Percentiles rank a stretch among this genome's conserved stretches.
Evolutionary conservation across 306 rosid genomes (phyloP).

Genomic region (Prosopis cineraria): DNA sequence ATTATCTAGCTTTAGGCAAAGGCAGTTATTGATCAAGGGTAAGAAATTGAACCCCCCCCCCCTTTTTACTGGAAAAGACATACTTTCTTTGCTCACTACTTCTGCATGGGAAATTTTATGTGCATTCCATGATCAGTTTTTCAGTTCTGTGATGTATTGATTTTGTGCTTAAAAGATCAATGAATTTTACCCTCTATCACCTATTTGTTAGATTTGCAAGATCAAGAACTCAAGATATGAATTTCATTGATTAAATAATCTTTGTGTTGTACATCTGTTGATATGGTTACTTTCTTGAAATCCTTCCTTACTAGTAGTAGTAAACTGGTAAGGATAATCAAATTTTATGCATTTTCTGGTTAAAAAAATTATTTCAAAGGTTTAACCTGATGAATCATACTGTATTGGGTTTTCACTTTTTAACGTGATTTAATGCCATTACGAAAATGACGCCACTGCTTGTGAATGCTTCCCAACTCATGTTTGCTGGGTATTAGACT

Average conservation of each 20-base stretch:
- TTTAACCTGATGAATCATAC: too few relatives aligned
- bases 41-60: too few relatives aligned
- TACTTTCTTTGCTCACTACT: slow-evolving; percentile 41
- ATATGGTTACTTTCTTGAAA: background rate
- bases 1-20: slow-evolving; percentile 54
- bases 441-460: too few relatives aligned
- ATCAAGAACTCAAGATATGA: slow-evolving; percentile 2
- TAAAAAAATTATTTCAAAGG: too few relatives aligned
- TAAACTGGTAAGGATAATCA: too few relatives aligned
- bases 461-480: background rate
- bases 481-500: background rate
- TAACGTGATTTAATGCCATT: too few relatives aligned
- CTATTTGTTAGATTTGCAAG: slow-evolving; percentile 2
- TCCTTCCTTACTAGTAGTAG: background rate
- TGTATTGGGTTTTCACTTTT: too few relatives aligned
- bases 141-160: slow-evolving; percentile 58
- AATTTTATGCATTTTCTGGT: too few relatives aligned
- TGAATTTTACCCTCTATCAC: slow-evolving; percentile 12
- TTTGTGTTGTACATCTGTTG: background rate
- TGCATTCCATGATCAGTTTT: slow-evolving; percentile 48
- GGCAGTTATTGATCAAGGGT: slow-evolving; percentile 50
- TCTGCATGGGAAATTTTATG: slow-evolving; percentile 52
- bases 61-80: too few relatives aligned
- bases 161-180: background rate
- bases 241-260: background rate